Base-by-base conservation (phyloP, 805 yeast species). In the Pichia deserticola region DNA sequence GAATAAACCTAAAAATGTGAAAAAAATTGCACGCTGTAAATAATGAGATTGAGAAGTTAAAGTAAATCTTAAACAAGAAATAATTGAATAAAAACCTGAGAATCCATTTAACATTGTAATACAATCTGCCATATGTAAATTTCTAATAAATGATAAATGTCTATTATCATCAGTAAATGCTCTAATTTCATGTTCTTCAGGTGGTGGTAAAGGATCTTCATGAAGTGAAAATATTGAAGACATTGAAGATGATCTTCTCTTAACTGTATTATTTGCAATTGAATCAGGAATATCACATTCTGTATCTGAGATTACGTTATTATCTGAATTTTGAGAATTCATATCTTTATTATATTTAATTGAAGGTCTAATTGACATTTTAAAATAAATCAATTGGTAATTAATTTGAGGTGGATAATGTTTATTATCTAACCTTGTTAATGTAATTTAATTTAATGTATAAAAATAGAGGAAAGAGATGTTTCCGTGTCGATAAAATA, bases 91-190 rank as follows among this genome's bases (percentile, higher is more conserved):
- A 65, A 93, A 90, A 0, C 98, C 99, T 44, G 90, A 83, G 64
- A 88, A 89, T 29, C 97, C 97, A 67, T 93, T 93, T 65, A 93
- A 73, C 73, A 90, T 77, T 4, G 99, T 93, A 66, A 93, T 93
- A 71, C 84, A 89, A 67, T 93, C 99, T 6, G 99, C 99, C 81
- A 92, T 74, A 66, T 93, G 98, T 56, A 93, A 77, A 60, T 86
- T 84, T 62, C 96, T 74, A 50, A 93, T 71, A 78, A 93, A 79
- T 50, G 90, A 83, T 56, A 92, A 84, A 65, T 92, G 97, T 62
- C 95, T 77, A 44, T 76, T 76, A 67, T 92, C 98, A 37, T 82
- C 78, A 48, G 89, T 82, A 64, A 90, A 89, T 42, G 84, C 87
- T 53, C 77, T 74, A 60, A 88, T 83, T 65, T 92, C 95, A 15